Percentiles rank a stretch among this genome's conserved stretches.
Evolutionary conservation across 768 basidiomycete species (phyloP).

Genomic region (Leccinum broughii): DNA sequence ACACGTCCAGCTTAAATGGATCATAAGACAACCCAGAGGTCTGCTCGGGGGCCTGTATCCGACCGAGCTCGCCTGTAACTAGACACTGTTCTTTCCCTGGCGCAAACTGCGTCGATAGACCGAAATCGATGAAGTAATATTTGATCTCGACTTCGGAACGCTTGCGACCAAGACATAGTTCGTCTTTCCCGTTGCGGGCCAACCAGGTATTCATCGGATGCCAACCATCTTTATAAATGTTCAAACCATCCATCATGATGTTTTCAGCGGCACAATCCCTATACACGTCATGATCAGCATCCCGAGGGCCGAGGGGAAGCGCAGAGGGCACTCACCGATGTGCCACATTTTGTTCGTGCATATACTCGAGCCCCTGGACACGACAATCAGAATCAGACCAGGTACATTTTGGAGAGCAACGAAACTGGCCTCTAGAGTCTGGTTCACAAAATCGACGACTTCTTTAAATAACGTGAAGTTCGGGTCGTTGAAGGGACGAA

Average conservation of each 20-base stretch:
- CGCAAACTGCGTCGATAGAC: conserved; percentile 29
- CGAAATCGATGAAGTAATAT: conserved; percentile 41
- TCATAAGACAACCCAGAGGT: conserved; percentile 22
- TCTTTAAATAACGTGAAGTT: conserved; percentile 28
- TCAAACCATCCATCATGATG: conserved; percentile 30
- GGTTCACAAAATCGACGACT: conserved; percentile 27
- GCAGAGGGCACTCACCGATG: conserved; percentile 30
- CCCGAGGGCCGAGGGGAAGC: rapidly evolving
- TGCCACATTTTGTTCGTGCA: conserved; percentile 36
- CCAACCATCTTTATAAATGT: conserved; percentile 28
- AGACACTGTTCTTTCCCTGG: neutral
- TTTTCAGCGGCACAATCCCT: conserved; percentile 32
- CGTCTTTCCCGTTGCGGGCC: conserved; percentile 11
- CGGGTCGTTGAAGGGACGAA: conserved; percentile 27
- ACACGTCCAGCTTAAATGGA: conserved; percentile 33
- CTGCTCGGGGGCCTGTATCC: conserved; percentile 26
- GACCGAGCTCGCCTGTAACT: conserved; percentile 6
- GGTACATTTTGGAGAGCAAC: too few relatives aligned
- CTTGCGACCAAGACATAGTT: conserved; percentile 16
- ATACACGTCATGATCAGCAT: neutral
- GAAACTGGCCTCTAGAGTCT: conserved; percentile 24
- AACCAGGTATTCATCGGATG: conserved; percentile 20
- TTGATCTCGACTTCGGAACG: conserved; percentile 28
- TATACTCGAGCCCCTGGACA: conserved; percentile 35
- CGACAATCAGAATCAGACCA: neutral